A percentile compares a stretch with the other conserved stretches of the same genome.
Evolutionary conservation across 2,329 filamentous ascomycete species (phyloP).

Genomic region (Ophiosphaerella korrae): DNA sequence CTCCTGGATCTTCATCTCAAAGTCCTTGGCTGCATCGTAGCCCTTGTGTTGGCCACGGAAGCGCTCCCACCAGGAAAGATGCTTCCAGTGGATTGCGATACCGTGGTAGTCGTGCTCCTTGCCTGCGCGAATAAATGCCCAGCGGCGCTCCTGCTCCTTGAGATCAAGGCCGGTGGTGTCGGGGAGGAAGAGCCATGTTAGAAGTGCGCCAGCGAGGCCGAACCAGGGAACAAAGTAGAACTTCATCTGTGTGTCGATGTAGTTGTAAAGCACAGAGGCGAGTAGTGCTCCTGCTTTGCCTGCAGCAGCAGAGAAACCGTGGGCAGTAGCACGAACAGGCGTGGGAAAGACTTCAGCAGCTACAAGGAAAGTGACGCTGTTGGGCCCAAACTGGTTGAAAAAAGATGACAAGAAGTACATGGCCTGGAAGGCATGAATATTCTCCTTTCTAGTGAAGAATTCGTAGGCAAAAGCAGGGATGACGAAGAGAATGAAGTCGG

Average conservation of each 20-base stretch:
- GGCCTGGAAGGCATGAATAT: conserved; percentile 89
- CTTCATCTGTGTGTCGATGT: conserved; percentile 82
- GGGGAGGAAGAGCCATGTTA: conserved; percentile 87
- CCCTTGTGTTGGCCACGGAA: conserved; percentile 75
- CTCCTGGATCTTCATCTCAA: conserved; percentile 82
- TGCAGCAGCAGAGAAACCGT: conserved; percentile 90
- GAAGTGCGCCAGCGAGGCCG: conserved; percentile 80
- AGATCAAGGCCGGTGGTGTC: conserved; percentile 96
- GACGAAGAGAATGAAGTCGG: conserved; percentile 92
- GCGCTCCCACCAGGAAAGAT: conserved; percentile 88
- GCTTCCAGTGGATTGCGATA: conserved; percentile 86
- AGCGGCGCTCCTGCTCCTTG: conserved; percentile 95
- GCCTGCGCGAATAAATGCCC: conserved; percentile 82
- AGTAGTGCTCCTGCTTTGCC: conserved; percentile 89
- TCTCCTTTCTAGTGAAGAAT: conserved; percentile 73
- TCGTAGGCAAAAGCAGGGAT: conserved; percentile 86
- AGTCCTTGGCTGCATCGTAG: conserved; percentile 81
- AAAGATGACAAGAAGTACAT: conserved; percentile 99
- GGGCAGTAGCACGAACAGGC: conserved; percentile 87
- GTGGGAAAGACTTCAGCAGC: conserved; percentile 97
- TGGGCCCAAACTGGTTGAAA: conserved; percentile 99
- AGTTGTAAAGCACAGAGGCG: conserved; percentile 90
- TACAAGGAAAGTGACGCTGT: conserved; percentile 93
- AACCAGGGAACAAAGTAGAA: conserved; percentile 97
- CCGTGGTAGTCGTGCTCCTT: conserved; percentile 86